Conservation (phyloP, 192 early-diverging fungal genomes). For the Backusella tarrabulga region DNA sequence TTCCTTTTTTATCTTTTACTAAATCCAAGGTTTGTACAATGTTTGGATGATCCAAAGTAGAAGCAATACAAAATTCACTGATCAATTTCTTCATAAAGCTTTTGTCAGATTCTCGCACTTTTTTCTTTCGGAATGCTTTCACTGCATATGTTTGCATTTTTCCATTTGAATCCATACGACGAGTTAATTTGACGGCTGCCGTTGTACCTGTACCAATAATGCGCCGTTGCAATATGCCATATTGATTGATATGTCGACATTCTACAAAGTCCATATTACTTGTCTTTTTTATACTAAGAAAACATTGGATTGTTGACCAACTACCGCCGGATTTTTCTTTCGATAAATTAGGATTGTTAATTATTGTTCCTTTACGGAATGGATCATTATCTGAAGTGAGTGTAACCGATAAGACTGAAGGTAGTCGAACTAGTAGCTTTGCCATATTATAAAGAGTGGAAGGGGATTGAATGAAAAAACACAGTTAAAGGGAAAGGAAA, state of each 20-base stretch:
- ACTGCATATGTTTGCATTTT: slow-evolving; percentile 73
- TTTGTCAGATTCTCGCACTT: slow-evolving; percentile 79
- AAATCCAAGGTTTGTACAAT: slow-evolving; percentile 92
- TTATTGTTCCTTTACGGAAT: neutral
- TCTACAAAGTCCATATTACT: neutral
- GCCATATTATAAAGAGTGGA: neutral
- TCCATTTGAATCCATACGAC: neutral
- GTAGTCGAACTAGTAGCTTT: neutral
- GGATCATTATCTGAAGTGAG: neutral
- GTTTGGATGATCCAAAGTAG: slow-evolving; percentile 81
- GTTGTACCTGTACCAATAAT: slow-evolving; percentile 82
- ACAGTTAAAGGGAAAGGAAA: neutral
- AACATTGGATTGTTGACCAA: neutral
- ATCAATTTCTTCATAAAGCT: slow-evolving; percentile 94
- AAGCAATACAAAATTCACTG: slow-evolving; percentile 93
- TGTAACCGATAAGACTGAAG: neutral
- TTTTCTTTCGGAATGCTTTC: slow-evolving; percentile 85
- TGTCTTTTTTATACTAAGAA: neutral
- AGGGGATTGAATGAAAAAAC: neutral
- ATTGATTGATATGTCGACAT: slow-evolving; percentile 7
- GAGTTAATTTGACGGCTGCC: slow-evolving; percentile 75
- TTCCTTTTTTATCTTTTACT: slow-evolving; percentile 85
- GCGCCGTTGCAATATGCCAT: slow-evolving; percentile 8
- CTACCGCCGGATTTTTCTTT: neutral
- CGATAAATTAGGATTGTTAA: neutral